A percentile compares a stretch with the other conserved stretches of the same genome.
Conservation (phyloP, 1,139 yeast species). For the Pichia sorboxylosa region DNA sequence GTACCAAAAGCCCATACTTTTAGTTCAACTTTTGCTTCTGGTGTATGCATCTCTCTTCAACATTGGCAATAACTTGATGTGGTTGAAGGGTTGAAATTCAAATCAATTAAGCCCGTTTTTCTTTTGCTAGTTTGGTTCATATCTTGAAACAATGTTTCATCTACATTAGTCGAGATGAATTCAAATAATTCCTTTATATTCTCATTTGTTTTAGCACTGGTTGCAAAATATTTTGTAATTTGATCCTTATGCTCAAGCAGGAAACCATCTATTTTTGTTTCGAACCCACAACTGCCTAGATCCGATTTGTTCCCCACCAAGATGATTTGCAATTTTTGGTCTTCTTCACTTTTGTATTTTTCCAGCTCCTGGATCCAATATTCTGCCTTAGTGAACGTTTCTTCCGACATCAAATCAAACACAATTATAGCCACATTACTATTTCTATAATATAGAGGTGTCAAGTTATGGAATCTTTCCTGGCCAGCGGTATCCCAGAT, state of each 20-base stretch:
- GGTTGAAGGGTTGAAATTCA: neutral
- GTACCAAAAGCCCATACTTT: too few relatives aligned
- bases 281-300: slow-evolving; percentile 22
- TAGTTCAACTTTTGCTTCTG: too few relatives aligned
- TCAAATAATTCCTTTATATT: slow-evolving; percentile 36
- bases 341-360: slow-evolving; percentile 24
- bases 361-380: slow-evolving; percentile 45
- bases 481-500: slow-evolving; percentile 93
- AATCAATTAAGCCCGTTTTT: neutral
- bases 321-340: slow-evolving; percentile 28
- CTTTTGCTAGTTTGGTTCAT: slow-evolving; percentile 5
- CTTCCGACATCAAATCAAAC: slow-evolving; percentile 43
- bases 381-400: slow-evolving; percentile 41
- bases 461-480: slow-evolving; percentile 77
- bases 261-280: slow-evolving; percentile 13
- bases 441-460: slow-evolving; percentile 85
- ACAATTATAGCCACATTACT: slow-evolving; percentile 84
- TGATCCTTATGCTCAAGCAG: slow-evolving; percentile 9
- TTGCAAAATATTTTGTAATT: slow-evolving; percentile 22
- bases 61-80: neutral
- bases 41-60: neutral
- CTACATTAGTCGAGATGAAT: slow-evolving; percentile 30
- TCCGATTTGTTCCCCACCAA: slow-evolving; percentile 35
- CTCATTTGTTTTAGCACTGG: slow-evolving; percentile 39
- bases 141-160: slow-evolving; percentile 22